Conservation (phyloP, 192 early-diverging fungal genomes). For the Gaertneriomyces semiglobifer region DNA sequence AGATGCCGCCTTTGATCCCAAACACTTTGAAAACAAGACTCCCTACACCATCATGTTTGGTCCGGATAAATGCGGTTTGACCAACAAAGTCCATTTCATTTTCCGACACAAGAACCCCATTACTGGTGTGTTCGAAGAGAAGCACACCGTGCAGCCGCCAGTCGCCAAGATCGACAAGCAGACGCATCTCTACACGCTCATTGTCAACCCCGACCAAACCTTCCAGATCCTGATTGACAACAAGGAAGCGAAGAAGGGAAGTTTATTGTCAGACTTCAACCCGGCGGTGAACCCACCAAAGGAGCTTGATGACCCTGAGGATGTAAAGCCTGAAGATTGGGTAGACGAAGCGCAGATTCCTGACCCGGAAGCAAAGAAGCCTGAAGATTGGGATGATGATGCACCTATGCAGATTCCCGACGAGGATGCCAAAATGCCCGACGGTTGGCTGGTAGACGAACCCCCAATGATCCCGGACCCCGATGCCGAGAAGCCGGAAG, state of each 20-base stretch:
- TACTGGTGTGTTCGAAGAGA: slow-evolving; percentile 78
- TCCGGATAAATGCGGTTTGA: slow-evolving; percentile 90
- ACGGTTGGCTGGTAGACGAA: slow-evolving; percentile 86
- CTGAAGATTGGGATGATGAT: slow-evolving; percentile 83
- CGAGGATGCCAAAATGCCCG: slow-evolving; percentile 72
- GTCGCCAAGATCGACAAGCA: slow-evolving; percentile 63
- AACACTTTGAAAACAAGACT: slow-evolving; percentile 74
- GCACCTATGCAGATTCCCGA: slow-evolving; percentile 76
- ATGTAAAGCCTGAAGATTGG: slow-evolving; percentile 86
- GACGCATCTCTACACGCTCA: slow-evolving; percentile 78
- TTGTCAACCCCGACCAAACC: slow-evolving; percentile 76
- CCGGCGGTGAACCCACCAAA: slow-evolving; percentile 87
- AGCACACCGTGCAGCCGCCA: slow-evolving; percentile 76
- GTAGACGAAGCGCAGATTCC: slow-evolving; percentile 78
- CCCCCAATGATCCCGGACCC: slow-evolving; percentile 72
- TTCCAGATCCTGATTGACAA: slow-evolving; percentile 78
- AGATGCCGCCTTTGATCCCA: slow-evolving; percentile 58
- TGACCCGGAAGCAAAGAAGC: slow-evolving; percentile 76
- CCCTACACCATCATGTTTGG: slow-evolving; percentile 95
- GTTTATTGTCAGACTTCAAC: slow-evolving; percentile 71
- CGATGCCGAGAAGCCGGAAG: slow-evolving; percentile 74
- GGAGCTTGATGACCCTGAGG: slow-evolving; percentile 62
- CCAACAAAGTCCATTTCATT: slow-evolving; percentile 91
- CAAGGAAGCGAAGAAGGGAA: slow-evolving; percentile 60
- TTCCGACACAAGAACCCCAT: slow-evolving; percentile 86